Percentiles rank a stretch among this genome's conserved stretches.
These are phyloP conservation scores for Astragalus glycyphyllos DNA, from an alignment of 306 rosid species.

Conservation along the genomic window DNA sequence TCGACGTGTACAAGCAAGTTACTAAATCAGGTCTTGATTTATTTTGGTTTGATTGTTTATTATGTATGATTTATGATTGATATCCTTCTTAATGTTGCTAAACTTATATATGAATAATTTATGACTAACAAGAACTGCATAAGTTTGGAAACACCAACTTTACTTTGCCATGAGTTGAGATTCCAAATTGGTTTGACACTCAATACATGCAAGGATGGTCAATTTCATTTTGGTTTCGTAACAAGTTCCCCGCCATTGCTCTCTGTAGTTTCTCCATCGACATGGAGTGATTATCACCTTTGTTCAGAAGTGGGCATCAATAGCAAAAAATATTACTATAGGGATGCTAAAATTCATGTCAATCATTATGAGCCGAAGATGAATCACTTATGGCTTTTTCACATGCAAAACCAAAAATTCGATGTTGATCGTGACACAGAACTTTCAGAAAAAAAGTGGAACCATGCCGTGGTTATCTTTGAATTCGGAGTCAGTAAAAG, in stretches of 20 bases:
- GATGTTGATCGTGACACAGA: not conserved
- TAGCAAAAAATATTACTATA: not conserved
- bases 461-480: not conserved
- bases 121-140: slow-evolving; percentile 17
- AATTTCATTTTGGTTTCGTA: slow-evolving; percentile 38
- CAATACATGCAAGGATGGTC: not conserved
- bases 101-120: not conserved
- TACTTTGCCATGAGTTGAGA: not conserved
- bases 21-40: slow-evolving; percentile 6
- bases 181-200: slow-evolving; percentile 32
- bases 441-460: slow-evolving; percentile 1
- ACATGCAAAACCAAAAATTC: not conserved
- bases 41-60: too few species aligned
- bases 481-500: not conserved
- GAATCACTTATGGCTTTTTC: not conserved
- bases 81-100: not conserved
- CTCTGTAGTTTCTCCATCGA: not conserved
- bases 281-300: not conserved
- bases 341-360: not conserved
- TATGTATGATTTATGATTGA: not conserved
- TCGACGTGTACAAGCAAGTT: not conserved
- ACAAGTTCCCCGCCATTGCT: not conserved
- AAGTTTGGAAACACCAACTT: not conserved
- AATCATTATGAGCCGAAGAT: not conserved
- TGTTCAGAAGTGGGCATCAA: not conserved